Base-by-base conservation (phyloP, 2,329 filamentous ascomycete genomes). In the Botrytis fragariae region DNA sequence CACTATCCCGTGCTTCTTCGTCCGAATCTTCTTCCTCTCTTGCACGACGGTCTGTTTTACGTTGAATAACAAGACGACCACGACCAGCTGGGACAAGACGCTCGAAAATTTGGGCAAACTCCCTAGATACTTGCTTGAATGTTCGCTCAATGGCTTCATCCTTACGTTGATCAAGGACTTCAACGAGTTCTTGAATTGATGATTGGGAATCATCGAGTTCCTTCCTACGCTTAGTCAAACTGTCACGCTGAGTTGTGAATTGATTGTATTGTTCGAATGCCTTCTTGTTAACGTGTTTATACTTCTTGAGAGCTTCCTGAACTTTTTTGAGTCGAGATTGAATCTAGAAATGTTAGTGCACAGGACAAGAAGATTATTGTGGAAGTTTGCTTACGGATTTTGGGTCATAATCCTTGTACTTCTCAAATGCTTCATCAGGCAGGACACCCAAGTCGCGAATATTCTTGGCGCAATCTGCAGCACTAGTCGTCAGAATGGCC, bases 201-300 rank as follows among this genome's bases (percentile, higher is more conserved):
- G 86, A 87, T 77, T 97, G 94, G 4, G 93, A 95, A 22, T 90
- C 91, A 78, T 97, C 94, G 18, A 99, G 89, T 81, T 98, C 96
- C 78, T 91, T 89, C 68, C 95, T 90, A 77, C 96, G 92, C 80
- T 93, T 92, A 68, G 93, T 92, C 29, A 99, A 87, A 35, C 92
- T 92, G 75, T 97, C 95, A 73, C 97, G 92, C 83, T 98, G 94
- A 69, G 91, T 92, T 12, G 95, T 98, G 82, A 98, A 99, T 84
- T 91, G 97, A 84, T 95, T 97, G 85, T 98, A 99, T 82, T 99
- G 96, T 83, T 99, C 97, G 81, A 98, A 97, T 0, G 96, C 96
- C 84, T 99, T 98, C 85, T 98, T 99, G 88, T 99, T 99, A 84
- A 99, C 95, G 79, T 98, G 94, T 72, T 94, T 94, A 84, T 96